Base-by-base conservation (phyloP, 352 stramenopile species). In the Globisporangium carolinianum region DNA sequence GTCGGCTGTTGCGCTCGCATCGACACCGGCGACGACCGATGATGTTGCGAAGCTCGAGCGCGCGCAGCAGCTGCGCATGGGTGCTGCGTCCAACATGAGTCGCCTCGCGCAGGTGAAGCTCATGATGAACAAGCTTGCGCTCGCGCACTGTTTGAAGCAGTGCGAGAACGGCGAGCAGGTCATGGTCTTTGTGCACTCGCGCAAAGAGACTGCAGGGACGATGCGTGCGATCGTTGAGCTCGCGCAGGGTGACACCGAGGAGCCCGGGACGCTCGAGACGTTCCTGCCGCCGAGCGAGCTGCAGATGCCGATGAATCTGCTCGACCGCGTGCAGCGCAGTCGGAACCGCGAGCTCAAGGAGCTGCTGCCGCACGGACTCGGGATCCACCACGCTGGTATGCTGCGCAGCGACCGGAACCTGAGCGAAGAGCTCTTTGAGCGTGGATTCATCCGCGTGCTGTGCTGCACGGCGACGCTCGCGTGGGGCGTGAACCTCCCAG, bases 171-270 rank as follows among this genome's bases (percentile, higher is more conserved):
- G 79, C 11, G 75, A 95, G 61, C 86, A 95, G 58, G 83, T 98
- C 3, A 99, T 99, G 98, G 95, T 99, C 8, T 99, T 99, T 79
- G 97, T 99, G 7, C 97, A 99, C 72, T 98, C 91, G 14, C 90
- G 98, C 39, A 99, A 99, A 66, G 97, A 99, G 53, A 99, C 98
- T 0, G 86, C 92, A 18, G 86, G 87, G 39, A 99, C 98, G 12
- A 97, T 97, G 58, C 86, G 82, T 42, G 90, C 87, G 6, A 79
- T 99, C 8, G 73, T 96, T 8, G 94, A 99, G 55, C 74, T 93
- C 14, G 89, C 95, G 11, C 76, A 75, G 17, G 73, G 68, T 9
- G 80, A 88, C 17, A 78, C 88, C 52, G 78, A 84, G 53, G 79
- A 86, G 6, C 61, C 73, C 0, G 69, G 64, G 6, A 72, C 72